Evolutionary conservation across 2,329 filamentous ascomycete genomes (phyloP).

Genomic region (Pseudogymnoascus sp.): DNA sequence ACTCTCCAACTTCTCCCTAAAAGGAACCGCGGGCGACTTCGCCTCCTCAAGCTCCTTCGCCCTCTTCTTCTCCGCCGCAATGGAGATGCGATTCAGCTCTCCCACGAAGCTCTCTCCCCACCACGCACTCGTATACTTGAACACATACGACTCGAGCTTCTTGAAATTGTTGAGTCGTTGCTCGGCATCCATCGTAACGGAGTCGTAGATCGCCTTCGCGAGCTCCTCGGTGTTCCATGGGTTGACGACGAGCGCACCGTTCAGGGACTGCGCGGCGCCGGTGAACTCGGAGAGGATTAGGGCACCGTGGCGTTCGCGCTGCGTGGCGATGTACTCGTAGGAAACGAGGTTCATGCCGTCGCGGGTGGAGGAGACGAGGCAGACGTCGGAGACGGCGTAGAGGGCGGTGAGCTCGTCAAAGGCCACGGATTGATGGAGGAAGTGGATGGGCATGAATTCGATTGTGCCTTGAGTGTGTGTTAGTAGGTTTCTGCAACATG

Average conservation of each 20-base stretch:
- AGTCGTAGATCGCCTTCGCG: slow-evolving; percentile 85
- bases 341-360: slow-evolving; percentile 99
- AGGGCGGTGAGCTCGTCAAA: slow-evolving; percentile 93
- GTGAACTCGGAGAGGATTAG: slow-evolving; percentile 97
- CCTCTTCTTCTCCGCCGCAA: slow-evolving; percentile 25
- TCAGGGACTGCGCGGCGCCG: slow-evolving; percentile 87
- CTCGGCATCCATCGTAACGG: slow-evolving; percentile 92
- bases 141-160: slow-evolving; percentile 90
- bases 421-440: slow-evolving; percentile 90
- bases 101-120: slow-evolving; percentile 91
- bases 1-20: background rate
- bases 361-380: slow-evolving; percentile 85
- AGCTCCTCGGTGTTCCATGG: slow-evolving; percentile 98
- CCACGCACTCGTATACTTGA: slow-evolving; percentile 96
- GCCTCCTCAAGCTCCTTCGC: slow-evolving; percentile 1
- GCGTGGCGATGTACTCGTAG: slow-evolving; percentile 95
- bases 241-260: slow-evolving; percentile 90
- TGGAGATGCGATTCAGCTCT: slow-evolving; percentile 49
- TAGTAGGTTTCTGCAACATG: slow-evolving; percentile 11
- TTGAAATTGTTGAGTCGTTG: slow-evolving; percentile 79
- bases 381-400: slow-evolving; percentile 87
- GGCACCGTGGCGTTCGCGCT: slow-evolving; percentile 81
- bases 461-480: slow-evolving; percentile 55
- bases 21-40: background rate
- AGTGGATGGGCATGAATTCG: slow-evolving; percentile 98